Percentiles rank a stretch among this genome's conserved stretches.
phyloP scores from a whole-genome alignment of 306 rosid genomes.

The Albizia julibrissin region DNA sequence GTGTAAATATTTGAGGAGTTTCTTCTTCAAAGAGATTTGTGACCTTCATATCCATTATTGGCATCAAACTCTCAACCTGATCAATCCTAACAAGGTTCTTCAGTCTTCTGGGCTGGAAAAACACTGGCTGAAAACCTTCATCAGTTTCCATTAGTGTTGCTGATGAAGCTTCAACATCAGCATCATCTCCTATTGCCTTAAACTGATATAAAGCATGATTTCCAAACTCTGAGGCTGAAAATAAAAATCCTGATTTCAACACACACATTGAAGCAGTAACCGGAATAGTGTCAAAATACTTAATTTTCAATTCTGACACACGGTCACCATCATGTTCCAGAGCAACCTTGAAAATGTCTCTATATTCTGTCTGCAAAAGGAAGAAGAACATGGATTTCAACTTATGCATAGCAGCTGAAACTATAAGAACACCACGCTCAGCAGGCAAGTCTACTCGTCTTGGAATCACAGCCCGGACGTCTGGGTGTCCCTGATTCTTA shows the following conservation, averaged over 20 bases:
- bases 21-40: conserved; percentile 90
- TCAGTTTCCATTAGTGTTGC: conserved; percentile 82
- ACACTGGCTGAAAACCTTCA: conserved; percentile 91
- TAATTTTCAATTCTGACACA: conserved; percentile 77
- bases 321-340: conserved; percentile 76
- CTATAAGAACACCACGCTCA: conserved; percentile 90
- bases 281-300: conserved; percentile 92
- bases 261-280: conserved; percentile 96
- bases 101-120: conserved; percentile 83
- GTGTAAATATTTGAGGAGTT: conserved; percentile 89
- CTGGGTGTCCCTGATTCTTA: conserved; percentile 88
- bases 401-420: conserved; percentile 88
- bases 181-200: conserved; percentile 88
- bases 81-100: conserved; percentile 95
- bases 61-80: conserved; percentile 94
- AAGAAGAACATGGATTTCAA: conserved; percentile 83
- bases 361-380: conserved; percentile 93
- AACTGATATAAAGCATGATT: conserved; percentile 87
- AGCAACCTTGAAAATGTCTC: conserved; percentile 90
- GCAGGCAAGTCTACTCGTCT: conserved; percentile 81
- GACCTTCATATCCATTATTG: conserved; percentile 93
- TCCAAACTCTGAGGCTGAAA: conserved; percentile 95
- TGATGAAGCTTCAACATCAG: conserved; percentile 94
- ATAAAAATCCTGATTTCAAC: conserved; percentile 82
- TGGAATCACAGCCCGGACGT: conserved; percentile 93